Percentiles rank a stretch among this genome's conserved stretches.
Evolutionary conservation across 352 stramenopile species (phyloP).

Genomic region (Phytopythium chamaehyphon): DNA sequence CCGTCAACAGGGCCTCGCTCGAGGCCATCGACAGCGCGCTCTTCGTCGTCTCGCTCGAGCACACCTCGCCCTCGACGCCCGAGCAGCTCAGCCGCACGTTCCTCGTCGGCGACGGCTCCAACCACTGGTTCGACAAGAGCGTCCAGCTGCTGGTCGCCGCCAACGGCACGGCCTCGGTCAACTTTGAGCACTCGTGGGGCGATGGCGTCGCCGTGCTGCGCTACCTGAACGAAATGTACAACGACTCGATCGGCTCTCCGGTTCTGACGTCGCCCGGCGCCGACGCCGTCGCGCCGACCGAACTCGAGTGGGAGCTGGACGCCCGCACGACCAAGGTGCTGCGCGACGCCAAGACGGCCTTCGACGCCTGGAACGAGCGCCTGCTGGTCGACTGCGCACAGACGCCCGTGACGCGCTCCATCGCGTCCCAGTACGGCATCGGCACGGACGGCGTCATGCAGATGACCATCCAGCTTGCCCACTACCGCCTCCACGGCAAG

Average conservation of each 20-base stretch:
- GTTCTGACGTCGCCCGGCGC: constrained; percentile 38
- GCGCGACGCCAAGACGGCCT: constrained; percentile 62
- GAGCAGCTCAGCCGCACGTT: constrained; percentile 74
- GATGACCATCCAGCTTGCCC: constrained; percentile 88
- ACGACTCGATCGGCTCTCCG: constrained; percentile 70
- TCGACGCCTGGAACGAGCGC: constrained; percentile 55
- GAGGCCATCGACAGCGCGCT: constrained; percentile 83
- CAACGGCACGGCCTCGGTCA: constrained; percentile 81
- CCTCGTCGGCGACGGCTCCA: constrained; percentile 74
- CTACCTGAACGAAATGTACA: constrained; percentile 89
- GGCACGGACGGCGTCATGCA: constrained; percentile 90
- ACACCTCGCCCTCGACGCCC: constrained; percentile 46
- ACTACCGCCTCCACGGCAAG: constrained; percentile 76
- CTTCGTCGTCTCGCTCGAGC: constrained; percentile 82
- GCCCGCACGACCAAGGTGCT: constrained; percentile 55
- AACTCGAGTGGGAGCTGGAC: constrained; percentile 64
- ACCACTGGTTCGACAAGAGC: constrained; percentile 93
- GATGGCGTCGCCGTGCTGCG: constrained; percentile 86
- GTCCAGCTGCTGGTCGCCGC: constrained; percentile 85
- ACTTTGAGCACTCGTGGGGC: constrained; percentile 91
- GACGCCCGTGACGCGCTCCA: constrained; percentile 60
- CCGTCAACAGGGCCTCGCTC: constrained; percentile 64
- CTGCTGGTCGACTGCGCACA: constrained; percentile 73
- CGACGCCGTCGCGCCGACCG: constrained; percentile 14
- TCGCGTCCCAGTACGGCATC: constrained; percentile 67